Evolutionary conservation across 495 filamentous ascomycete genomes (phyloP), one percentile per base, ranked within the genome.

Genomic region (Aspergillus sclerotiicarbonarius): DNA sequence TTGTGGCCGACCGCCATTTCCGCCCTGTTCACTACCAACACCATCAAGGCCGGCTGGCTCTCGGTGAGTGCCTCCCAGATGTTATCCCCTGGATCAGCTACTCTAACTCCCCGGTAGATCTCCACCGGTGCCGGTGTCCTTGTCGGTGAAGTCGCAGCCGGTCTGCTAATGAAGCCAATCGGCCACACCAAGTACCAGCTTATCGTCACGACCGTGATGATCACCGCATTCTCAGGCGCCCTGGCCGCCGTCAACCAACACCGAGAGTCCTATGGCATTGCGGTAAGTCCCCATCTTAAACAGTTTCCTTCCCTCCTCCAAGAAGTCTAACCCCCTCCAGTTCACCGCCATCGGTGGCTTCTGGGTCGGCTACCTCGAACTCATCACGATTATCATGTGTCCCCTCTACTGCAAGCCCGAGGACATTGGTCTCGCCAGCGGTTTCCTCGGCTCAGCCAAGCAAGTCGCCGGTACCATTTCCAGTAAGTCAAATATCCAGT

Each of bases 351-450:
- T 76, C 21, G 71, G 69, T 43, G 71, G 70, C 30, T 71, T 71
- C 13, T 62, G 68, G 35, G 65, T 64, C 53, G 72, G 66, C 35
- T 65, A 66, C 61, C 62, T 71, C 8, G 73, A 71, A 33, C 58
- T 71, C 19, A 61, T 73, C 41, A 68, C 71, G 7, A 54, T 70
- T n/a, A 67, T 70, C 62, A 68, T 71, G 45, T 65, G 65, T 37
- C 67, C 65, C 1, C 43, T 68, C 5, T 60, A 58, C 19, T 63
- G 60, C 65, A 25, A 68, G 56, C 51, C 68, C 3, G 55, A 76
- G 45, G 77, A 81, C 49, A 80, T 82, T 52, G 80, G 80, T 44
- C 66, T 79, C 6, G 77, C 78, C 8, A 75, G 72, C 30, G 77
- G 77, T 10, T 70, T 78, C 35, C 62, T 79, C 8, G 70, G 70